Evolutionary conservation across 1,284 basidiomycete genomes (phyloP).

Genomic region (Rhodotorula glutinis): DNA sequence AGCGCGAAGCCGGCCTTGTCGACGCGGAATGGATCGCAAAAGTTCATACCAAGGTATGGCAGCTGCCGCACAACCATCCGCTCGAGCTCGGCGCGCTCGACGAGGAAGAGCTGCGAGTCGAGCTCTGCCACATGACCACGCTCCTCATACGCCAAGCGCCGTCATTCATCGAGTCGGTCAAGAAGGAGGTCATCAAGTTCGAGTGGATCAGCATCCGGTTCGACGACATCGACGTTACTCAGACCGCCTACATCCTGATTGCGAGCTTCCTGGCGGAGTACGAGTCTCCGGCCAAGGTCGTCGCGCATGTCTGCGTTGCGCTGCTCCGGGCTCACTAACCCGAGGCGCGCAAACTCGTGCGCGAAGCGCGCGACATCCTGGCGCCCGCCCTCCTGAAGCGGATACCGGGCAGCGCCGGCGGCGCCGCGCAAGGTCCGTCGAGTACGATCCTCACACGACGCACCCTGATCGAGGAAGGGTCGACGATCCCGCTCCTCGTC

Average conservation of each 20-base stretch:
- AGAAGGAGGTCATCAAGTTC: conserved; percentile 93
- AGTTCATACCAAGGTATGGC: conserved; percentile 76
- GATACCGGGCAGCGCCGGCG: conserved; percentile 23
- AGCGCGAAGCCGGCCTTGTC: conserved; percentile 56
- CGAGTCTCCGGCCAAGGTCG: conserved; percentile 88
- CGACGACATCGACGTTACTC: conserved; percentile 89
- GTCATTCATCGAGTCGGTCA: conserved; percentile 69
- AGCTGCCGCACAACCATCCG: conserved; percentile 60
- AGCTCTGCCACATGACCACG: conserved; percentile 82
- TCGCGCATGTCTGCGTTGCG: conserved; percentile 86
- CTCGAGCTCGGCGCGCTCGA: conserved; percentile 47
- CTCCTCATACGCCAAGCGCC: conserved; percentile 82
- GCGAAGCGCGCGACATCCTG: conserved; percentile 86
- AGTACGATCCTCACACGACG: conserved; percentile 90
- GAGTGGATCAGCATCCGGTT: conserved; percentile 82
- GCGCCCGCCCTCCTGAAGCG: conserved; percentile 68
- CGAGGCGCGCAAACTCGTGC: conserved; percentile 70
- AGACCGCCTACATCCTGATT: conserved; percentile 86
- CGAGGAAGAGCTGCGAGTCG: conserved; percentile 63
- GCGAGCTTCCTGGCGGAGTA: conserved; percentile 92
- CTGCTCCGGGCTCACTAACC: conserved; percentile 80
- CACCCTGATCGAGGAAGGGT: conserved; percentile 83
- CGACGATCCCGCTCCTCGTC: conserved; percentile 71
- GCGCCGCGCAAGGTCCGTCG: conserved; percentile 56
- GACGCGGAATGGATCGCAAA: conserved; percentile 67